Evolutionary conservation across 495 filamentous ascomycete genomes (phyloP).

Genomic region (Pseudotulostoma volvatum): DNA sequence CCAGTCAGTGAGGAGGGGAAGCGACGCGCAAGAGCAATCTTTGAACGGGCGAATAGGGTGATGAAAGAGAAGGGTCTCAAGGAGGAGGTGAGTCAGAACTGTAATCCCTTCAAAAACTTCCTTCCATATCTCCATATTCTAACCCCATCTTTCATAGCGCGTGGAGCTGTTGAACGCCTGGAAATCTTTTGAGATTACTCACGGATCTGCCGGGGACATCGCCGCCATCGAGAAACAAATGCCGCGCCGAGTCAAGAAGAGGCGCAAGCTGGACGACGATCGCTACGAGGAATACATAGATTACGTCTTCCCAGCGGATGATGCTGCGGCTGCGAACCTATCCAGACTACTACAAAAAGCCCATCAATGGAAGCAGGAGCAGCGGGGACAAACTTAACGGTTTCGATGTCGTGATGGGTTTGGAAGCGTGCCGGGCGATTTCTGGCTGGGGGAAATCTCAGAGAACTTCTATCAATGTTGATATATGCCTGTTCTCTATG

Average conservation of each 20-base stretch:
- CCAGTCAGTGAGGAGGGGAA: conserved; percentile 74
- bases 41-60: conserved; percentile 69
- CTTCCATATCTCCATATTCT: conserved; percentile 10
- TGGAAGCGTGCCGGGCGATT: too few relatives aligned
- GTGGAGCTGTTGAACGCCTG: conserved; percentile 81
- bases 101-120: neutral
- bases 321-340: conserved; percentile 69
- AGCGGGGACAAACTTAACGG: conserved; percentile 10
- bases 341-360: conserved; percentile 72
- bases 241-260: conserved; percentile 86
- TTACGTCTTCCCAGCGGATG: conserved; percentile 93
- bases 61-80: conserved; percentile 89
- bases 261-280: conserved; percentile 85
- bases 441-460: too few relatives aligned
- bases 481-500: too few relatives aligned
- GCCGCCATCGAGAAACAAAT: conserved; percentile 82
- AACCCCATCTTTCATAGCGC: conserved; percentile 32
- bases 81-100: conserved; percentile 48
- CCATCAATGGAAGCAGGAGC: conserved; percentile 70
- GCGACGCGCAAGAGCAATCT: conserved; percentile 61
- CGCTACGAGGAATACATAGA: conserved; percentile 95
- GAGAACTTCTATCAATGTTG: too few relatives aligned
- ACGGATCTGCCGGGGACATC: conserved; percentile 61
- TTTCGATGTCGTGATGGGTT: too few relatives aligned
- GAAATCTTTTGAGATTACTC: conserved; percentile 75